Evolutionary conservation across 306 rosid species (phyloP).

Genomic region (Citrullus colocynthis): DNA sequence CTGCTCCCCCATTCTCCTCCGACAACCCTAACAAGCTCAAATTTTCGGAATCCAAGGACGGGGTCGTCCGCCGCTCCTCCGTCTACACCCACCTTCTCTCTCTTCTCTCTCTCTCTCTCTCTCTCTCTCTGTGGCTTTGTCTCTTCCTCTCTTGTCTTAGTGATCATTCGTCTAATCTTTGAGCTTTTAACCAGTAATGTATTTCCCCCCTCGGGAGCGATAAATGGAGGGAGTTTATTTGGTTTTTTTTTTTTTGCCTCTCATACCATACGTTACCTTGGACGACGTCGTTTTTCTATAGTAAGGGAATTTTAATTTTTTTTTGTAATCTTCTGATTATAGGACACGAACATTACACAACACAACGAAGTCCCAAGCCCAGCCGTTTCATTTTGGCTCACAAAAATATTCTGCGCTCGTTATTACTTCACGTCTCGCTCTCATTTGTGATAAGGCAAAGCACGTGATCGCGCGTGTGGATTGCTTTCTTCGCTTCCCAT

Average conservation of each 20-base stretch:
- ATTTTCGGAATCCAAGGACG: neutral
- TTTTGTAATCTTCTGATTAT: neutral
- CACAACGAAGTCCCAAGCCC: neutral
- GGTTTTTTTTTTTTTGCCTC: neutral
- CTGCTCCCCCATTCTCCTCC: slow-evolving; percentile 59
- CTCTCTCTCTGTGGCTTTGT: neutral
- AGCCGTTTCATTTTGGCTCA: slow-evolving; percentile 20
- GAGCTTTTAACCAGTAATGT: slow-evolving; percentile 7
- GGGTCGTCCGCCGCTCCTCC: neutral
- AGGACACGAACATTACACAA: neutral
- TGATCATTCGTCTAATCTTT: slow-evolving; percentile 14
- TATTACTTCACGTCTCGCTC: slow-evolving; percentile 44
- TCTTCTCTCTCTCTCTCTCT: neutral
- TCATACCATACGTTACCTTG: neutral
- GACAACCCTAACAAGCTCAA: slow-evolving; percentile 16
- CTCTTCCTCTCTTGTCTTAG: neutral
- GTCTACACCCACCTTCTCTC: neutral
- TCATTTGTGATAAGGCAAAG: slow-evolving; percentile 24
- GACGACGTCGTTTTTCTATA: slow-evolving; percentile 38
- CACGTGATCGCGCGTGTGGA: slow-evolving; percentile 24
- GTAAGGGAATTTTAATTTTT: neutral
- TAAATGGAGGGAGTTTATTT: slow-evolving; percentile 37
- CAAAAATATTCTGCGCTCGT: slow-evolving; percentile 38
- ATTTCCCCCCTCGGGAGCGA: neutral
- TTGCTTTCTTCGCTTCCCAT: neutral